These are phyloP conservation scores for Cladosporium austrohemisphaericum DNA, from an alignment of 2,329 filamentous ascomycete species.

Conservation along the genomic window DNA sequence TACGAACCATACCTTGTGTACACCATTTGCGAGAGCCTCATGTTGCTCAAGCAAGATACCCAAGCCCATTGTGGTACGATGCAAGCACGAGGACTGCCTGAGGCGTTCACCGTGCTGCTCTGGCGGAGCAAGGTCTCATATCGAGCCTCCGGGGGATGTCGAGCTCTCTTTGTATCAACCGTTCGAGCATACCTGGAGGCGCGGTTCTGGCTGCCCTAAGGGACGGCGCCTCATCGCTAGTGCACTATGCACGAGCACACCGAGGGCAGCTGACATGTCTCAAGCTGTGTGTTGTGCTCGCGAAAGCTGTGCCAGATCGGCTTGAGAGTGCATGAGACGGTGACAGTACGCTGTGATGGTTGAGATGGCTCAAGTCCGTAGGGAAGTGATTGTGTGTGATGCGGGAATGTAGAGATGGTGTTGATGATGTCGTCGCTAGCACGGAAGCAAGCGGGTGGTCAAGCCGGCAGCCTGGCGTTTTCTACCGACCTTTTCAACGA, in stretches of 20 bases:
- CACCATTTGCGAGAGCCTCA: background rate
- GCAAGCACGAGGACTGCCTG: conserved; percentile 3
- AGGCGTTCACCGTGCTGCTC: background rate
- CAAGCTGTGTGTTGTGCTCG: too few species aligned
- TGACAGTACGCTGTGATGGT: too few species aligned
- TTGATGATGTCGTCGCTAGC: too few species aligned
- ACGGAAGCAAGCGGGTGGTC: too few species aligned
- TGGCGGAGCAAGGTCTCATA: background rate
- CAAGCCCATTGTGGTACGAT: conserved; percentile 3
- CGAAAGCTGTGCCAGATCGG: too few species aligned
- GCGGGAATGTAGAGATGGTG: too few species aligned
- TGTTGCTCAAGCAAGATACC: background rate
- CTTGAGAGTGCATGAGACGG: too few species aligned
- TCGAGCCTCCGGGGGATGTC: background rate
- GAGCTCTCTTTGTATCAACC: conserved; percentile 1
- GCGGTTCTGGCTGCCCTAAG: background rate
- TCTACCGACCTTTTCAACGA: too few species aligned
- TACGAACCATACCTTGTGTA: background rate
- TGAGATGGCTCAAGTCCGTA: too few species aligned
- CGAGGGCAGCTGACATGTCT: background rate
- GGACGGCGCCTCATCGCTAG: background rate
- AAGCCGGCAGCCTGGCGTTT: too few species aligned
- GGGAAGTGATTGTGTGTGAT: too few species aligned
- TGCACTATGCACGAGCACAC: background rate
- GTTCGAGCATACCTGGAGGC: background rate